phyloP scores from a whole-genome alignment of 2,329 filamentous ascomycete genomes.

The Chaetomiaceae sp. region DNA sequence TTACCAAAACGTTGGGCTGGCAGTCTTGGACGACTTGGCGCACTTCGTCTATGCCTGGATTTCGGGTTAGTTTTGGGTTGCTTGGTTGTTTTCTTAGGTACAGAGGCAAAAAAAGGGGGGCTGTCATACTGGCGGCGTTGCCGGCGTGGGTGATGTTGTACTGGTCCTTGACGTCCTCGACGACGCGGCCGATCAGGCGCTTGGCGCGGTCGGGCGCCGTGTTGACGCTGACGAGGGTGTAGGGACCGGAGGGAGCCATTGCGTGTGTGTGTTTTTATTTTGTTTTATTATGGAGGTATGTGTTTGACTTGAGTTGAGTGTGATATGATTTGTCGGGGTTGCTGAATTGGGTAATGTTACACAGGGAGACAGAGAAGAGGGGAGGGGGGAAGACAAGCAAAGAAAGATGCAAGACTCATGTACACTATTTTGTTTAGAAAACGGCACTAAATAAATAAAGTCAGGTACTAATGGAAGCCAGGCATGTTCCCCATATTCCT shows the following conservation, averaged over 20 bases:
- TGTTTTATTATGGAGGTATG: background rate
- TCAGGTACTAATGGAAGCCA: no score
- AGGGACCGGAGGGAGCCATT: constrained; percentile 46
- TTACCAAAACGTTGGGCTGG: constrained; percentile 51
- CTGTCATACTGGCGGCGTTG: constrained; percentile 59
- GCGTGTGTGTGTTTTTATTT: background rate
- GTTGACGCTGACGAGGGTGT: constrained; percentile 62
- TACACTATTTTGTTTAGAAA: background rate
- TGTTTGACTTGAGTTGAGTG: background rate
- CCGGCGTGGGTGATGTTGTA: constrained; percentile 60
- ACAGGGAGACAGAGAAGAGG: no score
- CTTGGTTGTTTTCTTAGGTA: no score
- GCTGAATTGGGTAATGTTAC: no score
- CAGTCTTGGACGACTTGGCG: constrained; percentile 45
- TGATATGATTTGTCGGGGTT: background rate
- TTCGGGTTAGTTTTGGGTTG: background rate
- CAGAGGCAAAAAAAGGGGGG: constrained; percentile 3
- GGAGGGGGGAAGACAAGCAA: no score
- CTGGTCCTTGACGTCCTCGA: constrained; percentile 55
- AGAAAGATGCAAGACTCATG: no score
- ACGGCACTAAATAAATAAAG: no score
- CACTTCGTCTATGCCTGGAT: constrained; percentile 50
- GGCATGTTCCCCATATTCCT: no score
- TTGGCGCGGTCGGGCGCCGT: constrained; percentile 62
- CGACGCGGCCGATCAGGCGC: constrained; percentile 55